These are phyloP conservation scores for Microdochium bolleyi DNA, from an alignment of 2,329 filamentous ascomycete species.

Conservation along the genomic window DNA sequence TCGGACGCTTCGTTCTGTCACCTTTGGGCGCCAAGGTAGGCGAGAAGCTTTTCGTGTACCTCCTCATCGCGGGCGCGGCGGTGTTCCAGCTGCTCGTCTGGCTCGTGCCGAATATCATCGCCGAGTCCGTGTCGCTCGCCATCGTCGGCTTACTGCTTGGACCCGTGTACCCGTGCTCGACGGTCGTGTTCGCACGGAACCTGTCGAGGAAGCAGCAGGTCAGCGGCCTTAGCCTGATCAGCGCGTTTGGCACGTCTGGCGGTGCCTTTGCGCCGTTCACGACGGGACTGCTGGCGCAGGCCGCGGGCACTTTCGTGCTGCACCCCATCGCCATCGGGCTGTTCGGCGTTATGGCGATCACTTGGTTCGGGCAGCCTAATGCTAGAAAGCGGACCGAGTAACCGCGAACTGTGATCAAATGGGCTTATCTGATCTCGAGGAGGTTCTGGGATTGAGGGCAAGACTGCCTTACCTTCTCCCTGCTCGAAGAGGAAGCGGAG, in stretches of 20 bases:
- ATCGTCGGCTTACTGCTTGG: conserved; percentile 70
- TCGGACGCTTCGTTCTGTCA: conserved; percentile 66
- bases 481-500: too few species aligned
- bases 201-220: conserved; percentile 53
- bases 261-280: conserved; percentile 60
- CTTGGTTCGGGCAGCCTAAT: conserved; percentile 54
- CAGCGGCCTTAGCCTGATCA: conserved; percentile 59
- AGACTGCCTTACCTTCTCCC: too few species aligned
- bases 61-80: conserved; percentile 51
- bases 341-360: conserved; percentile 56
- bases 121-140: conserved; percentile 58
- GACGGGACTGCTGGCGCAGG: conserved; percentile 56
- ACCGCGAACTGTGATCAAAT: background rate
- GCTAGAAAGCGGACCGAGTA: conserved; percentile 54
- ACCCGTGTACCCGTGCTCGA: conserved; percentile 70
- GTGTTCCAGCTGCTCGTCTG: conserved; percentile 71
- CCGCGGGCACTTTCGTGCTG: conserved; percentile 53
- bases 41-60: conserved; percentile 61
- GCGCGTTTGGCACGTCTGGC: conserved; percentile 60
- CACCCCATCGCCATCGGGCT: conserved; percentile 60
- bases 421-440: background rate
- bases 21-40: conserved; percentile 59
- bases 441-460: too few species aligned
- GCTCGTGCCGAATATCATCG: conserved; percentile 68
- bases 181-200: conserved; percentile 52